phyloP scores from a whole-genome alignment of 257 asterid species.

The Solanum ossicruentum region DNA sequence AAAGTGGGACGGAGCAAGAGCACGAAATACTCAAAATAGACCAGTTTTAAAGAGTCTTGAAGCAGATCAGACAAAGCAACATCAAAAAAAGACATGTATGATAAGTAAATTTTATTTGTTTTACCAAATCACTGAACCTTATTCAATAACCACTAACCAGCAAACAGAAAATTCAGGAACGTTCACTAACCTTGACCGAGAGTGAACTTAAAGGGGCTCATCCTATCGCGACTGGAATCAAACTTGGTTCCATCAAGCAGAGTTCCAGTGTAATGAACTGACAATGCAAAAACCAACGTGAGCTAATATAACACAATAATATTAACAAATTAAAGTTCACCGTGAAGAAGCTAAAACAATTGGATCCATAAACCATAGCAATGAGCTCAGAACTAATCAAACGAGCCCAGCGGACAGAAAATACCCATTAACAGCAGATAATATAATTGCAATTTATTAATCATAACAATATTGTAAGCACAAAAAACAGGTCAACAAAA shows the following conservation, averaged over 20 bases:
- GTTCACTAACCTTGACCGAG: conserved; percentile 55
- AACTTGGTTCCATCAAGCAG: conserved; percentile 63
- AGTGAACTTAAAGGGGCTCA: conserved; percentile 45
- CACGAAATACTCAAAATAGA: background rate
- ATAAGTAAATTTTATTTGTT: background rate
- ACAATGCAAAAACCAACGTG: background rate
- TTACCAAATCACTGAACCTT: background rate
- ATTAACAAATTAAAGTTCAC: background rate
- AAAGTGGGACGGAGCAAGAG: too few relatives aligned
- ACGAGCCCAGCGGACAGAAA: background rate
- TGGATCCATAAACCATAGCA: background rate
- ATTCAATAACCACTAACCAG: background rate
- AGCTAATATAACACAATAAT: background rate
- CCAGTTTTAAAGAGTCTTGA: background rate
- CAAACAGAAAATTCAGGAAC: background rate
- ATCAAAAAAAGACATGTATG: background rate
- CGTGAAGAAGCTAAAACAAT: background rate
- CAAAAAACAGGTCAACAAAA: background rate
- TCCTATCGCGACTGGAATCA: conserved; percentile 65
- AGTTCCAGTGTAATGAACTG: conserved; percentile 70
- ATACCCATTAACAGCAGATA: background rate
- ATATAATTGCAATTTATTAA: background rate
- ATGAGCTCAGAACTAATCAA: background rate
- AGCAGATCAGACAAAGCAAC: background rate
- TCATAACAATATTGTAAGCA: background rate